Percentiles rank a stretch among this genome's conserved stretches.
Evolutionary conservation across 208 protist species (phyloP).

Genomic region (Porcisia hertigi): DNA sequence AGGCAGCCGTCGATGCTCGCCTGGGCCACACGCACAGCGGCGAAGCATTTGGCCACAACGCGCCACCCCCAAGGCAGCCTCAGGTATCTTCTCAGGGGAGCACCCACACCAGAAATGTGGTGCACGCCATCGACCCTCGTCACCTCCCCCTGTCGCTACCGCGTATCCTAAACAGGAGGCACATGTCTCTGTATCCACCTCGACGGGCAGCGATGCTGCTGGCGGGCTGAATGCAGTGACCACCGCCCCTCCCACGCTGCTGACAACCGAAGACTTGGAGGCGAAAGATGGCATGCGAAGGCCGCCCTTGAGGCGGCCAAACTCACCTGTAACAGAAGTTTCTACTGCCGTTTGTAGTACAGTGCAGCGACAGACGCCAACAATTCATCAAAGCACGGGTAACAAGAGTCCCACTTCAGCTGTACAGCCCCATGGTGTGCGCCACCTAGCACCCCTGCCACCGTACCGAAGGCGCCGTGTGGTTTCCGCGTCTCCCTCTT

Average conservation of each 20-base stretch:
- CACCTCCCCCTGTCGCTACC: not conserved
- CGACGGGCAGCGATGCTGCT: not conserved
- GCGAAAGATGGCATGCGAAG: conserved; percentile 22
- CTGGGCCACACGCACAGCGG: conserved; percentile 2
- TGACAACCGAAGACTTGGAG: conserved; percentile 10
- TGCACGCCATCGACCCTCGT: not conserved
- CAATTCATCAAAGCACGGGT: not conserved
- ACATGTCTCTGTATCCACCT: not conserved
- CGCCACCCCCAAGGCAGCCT: not conserved
- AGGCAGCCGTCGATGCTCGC: not conserved
- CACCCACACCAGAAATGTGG: not conserved
- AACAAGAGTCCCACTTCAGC: not conserved
- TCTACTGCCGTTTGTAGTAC: not conserved
- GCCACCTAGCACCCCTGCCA: conserved; percentile 13
- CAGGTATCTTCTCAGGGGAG: not conserved
- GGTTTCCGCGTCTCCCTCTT: not conserved
- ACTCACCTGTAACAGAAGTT: not conserved
- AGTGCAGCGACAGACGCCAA: not conserved
- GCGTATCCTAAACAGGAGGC: not conserved
- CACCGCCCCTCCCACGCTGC: not conserved
- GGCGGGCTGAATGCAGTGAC: not conserved
- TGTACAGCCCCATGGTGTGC: not conserved
- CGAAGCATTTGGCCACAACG: not conserved
- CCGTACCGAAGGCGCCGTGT: not conserved
- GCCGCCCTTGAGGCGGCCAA: conserved; percentile 24